phyloP scores from a whole-genome alignment of 352 stramenopile genomes.

The Pythium utonaiense region DNA sequence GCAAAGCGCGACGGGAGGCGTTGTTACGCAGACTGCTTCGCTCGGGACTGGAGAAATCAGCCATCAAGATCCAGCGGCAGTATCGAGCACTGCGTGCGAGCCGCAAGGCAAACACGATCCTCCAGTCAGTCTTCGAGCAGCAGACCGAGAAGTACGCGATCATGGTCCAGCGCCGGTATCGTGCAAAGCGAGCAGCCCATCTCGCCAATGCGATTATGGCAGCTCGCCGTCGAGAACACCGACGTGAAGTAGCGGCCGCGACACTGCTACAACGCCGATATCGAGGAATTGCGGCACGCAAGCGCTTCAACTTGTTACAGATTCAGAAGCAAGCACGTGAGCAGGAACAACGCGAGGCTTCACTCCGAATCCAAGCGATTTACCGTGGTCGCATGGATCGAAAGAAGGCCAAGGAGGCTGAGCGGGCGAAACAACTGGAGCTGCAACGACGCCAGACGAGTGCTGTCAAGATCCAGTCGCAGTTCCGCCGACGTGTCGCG shows the following conservation, averaged over 20 bases:
- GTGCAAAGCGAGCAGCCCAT: constrained; percentile 37
- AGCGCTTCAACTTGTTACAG: constrained; percentile 34
- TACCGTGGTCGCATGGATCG: constrained; percentile 51
- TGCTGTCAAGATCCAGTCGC: constrained; percentile 48
- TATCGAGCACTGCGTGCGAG: constrained; percentile 45
- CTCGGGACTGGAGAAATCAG: constrained; percentile 42
- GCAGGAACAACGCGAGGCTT: constrained; percentile 35
- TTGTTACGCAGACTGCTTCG: constrained; percentile 45
- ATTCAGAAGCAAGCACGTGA: constrained; percentile 30
- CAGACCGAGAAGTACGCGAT: constrained; percentile 39
- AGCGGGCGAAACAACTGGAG: constrained; percentile 30
- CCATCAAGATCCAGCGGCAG: constrained; percentile 64
- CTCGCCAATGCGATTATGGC: constrained; percentile 39
- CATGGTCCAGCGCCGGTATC: constrained; percentile 60
- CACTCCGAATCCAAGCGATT: constrained; percentile 51
- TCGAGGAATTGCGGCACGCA: constrained; percentile 33
- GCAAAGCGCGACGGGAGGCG: constrained; percentile 40
- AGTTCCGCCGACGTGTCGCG: constrained; percentile 44
- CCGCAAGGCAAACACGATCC: constrained; percentile 28
- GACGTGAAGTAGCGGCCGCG: constrained; percentile 39
- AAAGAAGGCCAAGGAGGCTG: constrained; percentile 33
- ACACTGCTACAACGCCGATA: constrained; percentile 52
- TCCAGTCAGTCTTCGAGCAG: constrained; percentile 38
- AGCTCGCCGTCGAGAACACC: constrained; percentile 26
- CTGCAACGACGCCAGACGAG: constrained; percentile 31